Percentiles rank a stretch among this genome's conserved stretches.
phyloP scores from a whole-genome alignment of 148 eudicot genomes.

The Agrostemma githago region DNA sequence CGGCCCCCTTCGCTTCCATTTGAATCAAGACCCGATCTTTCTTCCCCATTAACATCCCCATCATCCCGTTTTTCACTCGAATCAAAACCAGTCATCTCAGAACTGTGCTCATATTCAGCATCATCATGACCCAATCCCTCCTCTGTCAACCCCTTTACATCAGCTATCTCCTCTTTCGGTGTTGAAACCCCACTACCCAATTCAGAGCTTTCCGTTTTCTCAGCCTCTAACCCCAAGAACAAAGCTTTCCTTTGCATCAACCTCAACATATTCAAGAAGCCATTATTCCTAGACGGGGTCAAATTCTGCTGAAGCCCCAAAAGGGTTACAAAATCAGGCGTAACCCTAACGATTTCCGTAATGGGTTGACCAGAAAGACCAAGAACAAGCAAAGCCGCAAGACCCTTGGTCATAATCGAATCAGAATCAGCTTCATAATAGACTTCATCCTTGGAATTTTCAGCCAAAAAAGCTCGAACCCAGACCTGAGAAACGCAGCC shows the following conservation, averaged over 20 bases:
- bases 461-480: slow-evolving; percentile 69
- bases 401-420: slow-evolving; percentile 73
- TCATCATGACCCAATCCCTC: slow-evolving; percentile 8
- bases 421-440: slow-evolving; percentile 83
- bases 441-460: slow-evolving; percentile 24
- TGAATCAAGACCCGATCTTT: slow-evolving; percentile 5
- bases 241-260: slow-evolving; percentile 77
- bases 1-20: slow-evolving; percentile 36
- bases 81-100: not conserved
- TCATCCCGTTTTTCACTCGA: not conserved
- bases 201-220: slow-evolving; percentile 29
- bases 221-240: slow-evolving; percentile 52
- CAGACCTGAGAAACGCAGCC: slow-evolving; percentile 97
- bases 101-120: not conserved
- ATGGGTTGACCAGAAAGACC: slow-evolving; percentile 80
- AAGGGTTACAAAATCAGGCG: slow-evolving; percentile 65
- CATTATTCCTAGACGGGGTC: slow-evolving; percentile 84
- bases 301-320: slow-evolving; percentile 75
- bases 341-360: slow-evolving; percentile 53
- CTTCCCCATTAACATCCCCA: not conserved
- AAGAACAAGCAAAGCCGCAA: slow-evolving; percentile 78
- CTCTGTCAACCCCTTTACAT: slow-evolving; percentile 16
- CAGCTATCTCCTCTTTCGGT: not conserved
- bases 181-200: slow-evolving; percentile 13
- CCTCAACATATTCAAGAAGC: slow-evolving; percentile 82